phyloP scores from a whole-genome alignment of 306 rosid genomes.

The Mucuna pruriens region DNA sequence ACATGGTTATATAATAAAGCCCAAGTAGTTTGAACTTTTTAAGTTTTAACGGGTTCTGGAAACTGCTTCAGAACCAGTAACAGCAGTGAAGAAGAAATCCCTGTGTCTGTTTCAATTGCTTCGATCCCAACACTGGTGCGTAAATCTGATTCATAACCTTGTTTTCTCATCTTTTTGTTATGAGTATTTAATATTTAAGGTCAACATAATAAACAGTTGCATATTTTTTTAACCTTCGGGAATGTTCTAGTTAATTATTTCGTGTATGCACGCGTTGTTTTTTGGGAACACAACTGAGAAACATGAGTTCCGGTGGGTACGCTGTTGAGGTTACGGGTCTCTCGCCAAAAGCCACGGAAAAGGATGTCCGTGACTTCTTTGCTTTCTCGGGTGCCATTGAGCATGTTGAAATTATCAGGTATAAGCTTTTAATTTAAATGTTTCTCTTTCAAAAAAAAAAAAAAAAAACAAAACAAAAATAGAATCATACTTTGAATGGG shows the following conservation, averaged over 20 bases:
- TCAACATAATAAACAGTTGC: not conserved
- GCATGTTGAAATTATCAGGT: slow-evolving; percentile 77
- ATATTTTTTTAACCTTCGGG: not conserved
- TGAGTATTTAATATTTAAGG: not conserved
- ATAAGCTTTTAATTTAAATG: not conserved
- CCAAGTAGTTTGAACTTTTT: no score
- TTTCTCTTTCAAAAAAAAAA: not conserved
- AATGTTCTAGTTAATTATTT: not conserved
- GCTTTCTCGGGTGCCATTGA: slow-evolving; percentile 78
- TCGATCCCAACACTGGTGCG: slow-evolving; percentile 24
- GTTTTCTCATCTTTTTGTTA: not conserved
- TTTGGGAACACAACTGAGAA: slow-evolving; percentile 4
- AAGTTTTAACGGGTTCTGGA: not conserved
- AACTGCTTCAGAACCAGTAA: not conserved
- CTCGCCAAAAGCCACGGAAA: slow-evolving; percentile 77
- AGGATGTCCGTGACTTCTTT: slow-evolving; percentile 78
- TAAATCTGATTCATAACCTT: not conserved
- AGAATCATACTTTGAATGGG: not conserved
- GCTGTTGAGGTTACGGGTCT: slow-evolving; percentile 80
- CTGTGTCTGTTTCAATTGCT: not conserved
- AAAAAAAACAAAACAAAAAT: not conserved
- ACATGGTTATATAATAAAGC: not conserved
- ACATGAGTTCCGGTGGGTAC: slow-evolving; percentile 64
- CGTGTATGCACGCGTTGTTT: not conserved
- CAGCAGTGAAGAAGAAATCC: not conserved